Conservation (phyloP, 768 basidiomycete species). For the Mycena indigotica region DNA sequence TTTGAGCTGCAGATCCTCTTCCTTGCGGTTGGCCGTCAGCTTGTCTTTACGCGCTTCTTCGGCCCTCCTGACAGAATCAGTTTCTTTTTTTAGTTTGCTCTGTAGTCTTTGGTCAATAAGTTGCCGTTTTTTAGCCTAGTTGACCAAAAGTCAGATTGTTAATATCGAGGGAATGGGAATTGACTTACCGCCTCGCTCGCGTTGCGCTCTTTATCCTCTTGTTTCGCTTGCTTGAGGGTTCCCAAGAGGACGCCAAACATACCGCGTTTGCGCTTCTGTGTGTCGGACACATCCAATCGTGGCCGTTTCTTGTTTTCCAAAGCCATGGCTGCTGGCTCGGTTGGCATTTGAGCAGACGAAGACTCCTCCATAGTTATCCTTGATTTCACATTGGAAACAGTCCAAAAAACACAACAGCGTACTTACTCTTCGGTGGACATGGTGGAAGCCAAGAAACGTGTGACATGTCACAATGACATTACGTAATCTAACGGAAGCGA, state of each 20-base stretch:
- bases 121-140: slow-evolving; percentile 81
- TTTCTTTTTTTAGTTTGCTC: slow-evolving; percentile 81
- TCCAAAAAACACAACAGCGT: neutral
- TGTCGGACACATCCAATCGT: slow-evolving; percentile 64
- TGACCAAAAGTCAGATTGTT: neutral
- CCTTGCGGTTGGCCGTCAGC: slow-evolving; percentile 70
- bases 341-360: slow-evolving; percentile 30
- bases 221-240: slow-evolving; percentile 85
- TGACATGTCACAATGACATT: neutral
- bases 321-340: slow-evolving; percentile 49
- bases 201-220: slow-evolving; percentile 80
- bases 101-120: slow-evolving; percentile 84
- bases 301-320: slow-evolving; percentile 64
- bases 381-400: neutral
- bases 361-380: slow-evolving; percentile 37
- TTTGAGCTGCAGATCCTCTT: slow-evolving; percentile 80
- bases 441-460: slow-evolving; percentile 4
- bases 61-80: slow-evolving; percentile 80
- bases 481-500: neutral
- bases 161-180: neutral
- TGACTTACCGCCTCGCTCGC: slow-evolving; percentile 77
- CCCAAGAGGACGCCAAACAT: slow-evolving; percentile 85
- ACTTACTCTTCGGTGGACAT: slow-evolving; percentile 62
- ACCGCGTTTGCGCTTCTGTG: slow-evolving; percentile 74
- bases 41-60: slow-evolving; percentile 89